Base-by-base conservation (phyloP, 768 basidiomycete genomes). In the Tremella mesenterica region DNA sequence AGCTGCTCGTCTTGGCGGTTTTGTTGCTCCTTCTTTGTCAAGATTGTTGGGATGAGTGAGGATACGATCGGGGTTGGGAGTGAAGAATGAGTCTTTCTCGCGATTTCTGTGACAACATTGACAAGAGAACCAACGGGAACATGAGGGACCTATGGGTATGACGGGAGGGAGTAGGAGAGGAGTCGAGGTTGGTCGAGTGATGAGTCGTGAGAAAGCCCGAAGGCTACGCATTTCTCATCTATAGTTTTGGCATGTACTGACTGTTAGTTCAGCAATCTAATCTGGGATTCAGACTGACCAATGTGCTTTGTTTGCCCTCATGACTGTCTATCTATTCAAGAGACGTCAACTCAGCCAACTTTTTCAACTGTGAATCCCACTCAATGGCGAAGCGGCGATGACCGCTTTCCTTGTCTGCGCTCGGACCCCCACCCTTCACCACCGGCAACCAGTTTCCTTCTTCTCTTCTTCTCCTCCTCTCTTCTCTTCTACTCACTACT, bases 51-150 rank as follows among this genome's bases (percentile, higher is more conserved):
- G 29, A 26, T 14, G 51, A 26, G 3, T 18, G 46, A 21, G 14
- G 20, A 18, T 21, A 18, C 44, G 26, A 33, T 5, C 16, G 18
- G 29, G 20, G 18, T 52, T 45, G 14, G 26, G 12, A 14, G 44
- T 47, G 56, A 53, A 53, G 47, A 44, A 53, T 9, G 45, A 13
- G n/a, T 18, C 21, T 16, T 45, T 16, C 21, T 48, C 28, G n/a
- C 21, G 26, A 23, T 46, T 16, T 27, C 44, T 20, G 20, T 18
- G 12, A 9, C 18, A 44, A 34, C 60, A 61, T 36, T 57, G 56
- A 21, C 63, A 64, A 21, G 52, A 50, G 52, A 64, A 55, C 59
- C 59, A 64, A 53, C 57, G 52, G 16, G 63, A 64, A 43, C 63
- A 64, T 25, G 59, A 44, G 7, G 63, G 54, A 39, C 41, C 58